Conservation (phyloP, 2,329 filamentous ascomycete genomes). For the Aspergillus sp. region DNA sequence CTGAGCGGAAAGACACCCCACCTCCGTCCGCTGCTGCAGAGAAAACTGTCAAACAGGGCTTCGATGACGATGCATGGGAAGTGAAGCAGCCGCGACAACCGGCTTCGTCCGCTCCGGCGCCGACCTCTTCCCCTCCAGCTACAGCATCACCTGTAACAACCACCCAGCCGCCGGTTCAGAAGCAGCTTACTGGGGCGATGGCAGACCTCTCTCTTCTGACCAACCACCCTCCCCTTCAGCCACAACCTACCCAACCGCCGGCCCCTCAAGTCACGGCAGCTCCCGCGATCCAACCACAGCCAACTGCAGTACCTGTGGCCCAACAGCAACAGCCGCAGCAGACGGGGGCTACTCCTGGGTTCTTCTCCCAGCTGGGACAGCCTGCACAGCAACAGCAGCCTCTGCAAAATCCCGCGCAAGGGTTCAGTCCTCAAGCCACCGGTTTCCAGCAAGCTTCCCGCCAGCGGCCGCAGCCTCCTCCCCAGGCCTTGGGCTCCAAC, state of each 20-base stretch:
- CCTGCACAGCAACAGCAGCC: conserved; percentile 20
- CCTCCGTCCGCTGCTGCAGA: conserved; percentile 45
- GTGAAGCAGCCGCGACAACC: conserved; percentile 75
- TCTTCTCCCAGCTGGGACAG: conserved; percentile 49
- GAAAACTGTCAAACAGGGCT: conserved; percentile 59
- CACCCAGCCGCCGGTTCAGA: conserved; percentile 22
- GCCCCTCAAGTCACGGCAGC: conserved; percentile 39
- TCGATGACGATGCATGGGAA: conserved; percentile 97
- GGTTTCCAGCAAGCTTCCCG: conserved; percentile 48
- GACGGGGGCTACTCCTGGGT: conserved; percentile 46
- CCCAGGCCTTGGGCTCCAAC: conserved; percentile 59
- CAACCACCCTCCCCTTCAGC: conserved; percentile 54
- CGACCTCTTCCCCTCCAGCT: conserved; percentile 20
- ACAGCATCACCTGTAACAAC: conserved; percentile 34
- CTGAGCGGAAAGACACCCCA: conserved; percentile 44
- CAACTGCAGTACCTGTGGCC: conserved; percentile 35
- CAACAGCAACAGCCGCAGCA: conserved; percentile 41
- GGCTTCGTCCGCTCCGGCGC: conserved; percentile 38
- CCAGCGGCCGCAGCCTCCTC: conserved; percentile 70
- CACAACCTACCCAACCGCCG: conserved; percentile 39
- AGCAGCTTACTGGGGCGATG: conserved; percentile 64
- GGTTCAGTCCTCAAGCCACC: conserved; percentile 36
- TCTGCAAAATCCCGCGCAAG: conserved; percentile 16
- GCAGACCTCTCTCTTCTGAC: conserved; percentile 63
- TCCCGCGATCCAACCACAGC: conserved; percentile 38